Evolutionary conservation across 2,329 filamentous ascomycete genomes (phyloP), one percentile per base, ranked within the genome.

Genomic region (Botrytis fabae): DNA sequence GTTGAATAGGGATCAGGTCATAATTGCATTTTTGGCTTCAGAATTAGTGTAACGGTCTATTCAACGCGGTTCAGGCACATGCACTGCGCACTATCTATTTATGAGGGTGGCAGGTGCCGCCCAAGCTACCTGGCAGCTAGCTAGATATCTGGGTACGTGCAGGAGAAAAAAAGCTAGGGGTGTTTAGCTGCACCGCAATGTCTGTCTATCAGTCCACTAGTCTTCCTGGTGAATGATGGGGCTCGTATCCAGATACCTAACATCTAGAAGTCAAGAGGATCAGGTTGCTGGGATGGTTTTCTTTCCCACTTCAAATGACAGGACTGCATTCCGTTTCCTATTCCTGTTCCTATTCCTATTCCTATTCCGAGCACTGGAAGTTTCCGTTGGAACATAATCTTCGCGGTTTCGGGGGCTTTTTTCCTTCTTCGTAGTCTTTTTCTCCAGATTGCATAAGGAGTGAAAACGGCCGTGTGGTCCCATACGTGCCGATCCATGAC

Each of bases 31-130:
- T n/a, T 46, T 20, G n/a, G 3, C 40, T 32, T n/a, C 40, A 44
- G 32, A 51, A 38, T 54, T 66, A 28, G 64, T 5, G 64, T 66
- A 66, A 51, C 62, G 62, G 62, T 46, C n/a, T 32, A 32, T 46
- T 64, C n/a, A 64, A 64, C 61, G 40, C 40, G 28, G 25, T 18
- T 62, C 38, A 62, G 59, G 25, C 60, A 62, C 60, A 40, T 42
- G 7, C 32, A 35, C 35, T 20, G n/a, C 22, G 35, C 14, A 62
- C 22, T 28, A 28, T 16, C 8, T 44, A 35, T 60, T 57, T 32
- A 63, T 42, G 8, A 63, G 38, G 38, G 25, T 60, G 57, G 57
- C 57, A 60, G 57, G 57, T 60, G 57, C 14, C 25, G 61, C 40
- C 38, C 40, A 44, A 63, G 14, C 38, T 20, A 63, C 35, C 12